Base-by-base conservation (phyloP, 306 rosid species). In the Cucurbita maxima region DNA sequence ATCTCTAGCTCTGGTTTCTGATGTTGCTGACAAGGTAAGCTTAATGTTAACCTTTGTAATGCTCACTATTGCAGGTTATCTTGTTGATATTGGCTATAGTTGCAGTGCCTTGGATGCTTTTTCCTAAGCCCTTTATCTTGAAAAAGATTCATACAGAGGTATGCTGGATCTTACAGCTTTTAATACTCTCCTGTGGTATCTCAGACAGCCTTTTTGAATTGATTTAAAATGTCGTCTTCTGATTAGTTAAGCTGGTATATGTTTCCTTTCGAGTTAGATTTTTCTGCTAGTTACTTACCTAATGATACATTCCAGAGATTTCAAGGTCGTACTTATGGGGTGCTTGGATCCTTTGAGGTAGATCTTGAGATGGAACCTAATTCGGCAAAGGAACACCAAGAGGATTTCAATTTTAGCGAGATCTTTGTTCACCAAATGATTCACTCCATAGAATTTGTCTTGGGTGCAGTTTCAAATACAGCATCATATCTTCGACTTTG, bases 61-160 rank as follows among this genome's bases (percentile, higher is more conserved):
- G 73, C 79, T 82, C 74, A 72, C 71, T 64, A 62, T 58, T 83
- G 96, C 99, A 95, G 99, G 88, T 95, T 76, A 72, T 88, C 77
- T 82, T 95, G 82, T 86, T 95, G 88, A 88, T 91, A 62, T 82
- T 91, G 87, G 97, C 99, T 67, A 1, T 95, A 82, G 66, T 95
- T 76, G 96, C 99, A 74, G 96, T 91, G 82, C 99, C 99, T 14
- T 95, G 99, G 99, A 95, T 95, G 99, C 99, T 95, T 78, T 91
- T 95, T 83, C 99, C 99, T 45, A 95, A 95, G 76, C 99, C 99
- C 81, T 95, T 95, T 80, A 88, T 95, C 63, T 84, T 91, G 80
- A 95, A 79, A 86, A 95, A 87, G 85, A 87, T 88, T 80, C 87
- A 95, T 69, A 76, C 89, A 0, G 97, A 95, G 97, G 99, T 95